Percentiles rank a stretch among this genome's conserved stretches.
Conservation (phyloP, 345 rosid species). For the Syzygium grande region DNA sequence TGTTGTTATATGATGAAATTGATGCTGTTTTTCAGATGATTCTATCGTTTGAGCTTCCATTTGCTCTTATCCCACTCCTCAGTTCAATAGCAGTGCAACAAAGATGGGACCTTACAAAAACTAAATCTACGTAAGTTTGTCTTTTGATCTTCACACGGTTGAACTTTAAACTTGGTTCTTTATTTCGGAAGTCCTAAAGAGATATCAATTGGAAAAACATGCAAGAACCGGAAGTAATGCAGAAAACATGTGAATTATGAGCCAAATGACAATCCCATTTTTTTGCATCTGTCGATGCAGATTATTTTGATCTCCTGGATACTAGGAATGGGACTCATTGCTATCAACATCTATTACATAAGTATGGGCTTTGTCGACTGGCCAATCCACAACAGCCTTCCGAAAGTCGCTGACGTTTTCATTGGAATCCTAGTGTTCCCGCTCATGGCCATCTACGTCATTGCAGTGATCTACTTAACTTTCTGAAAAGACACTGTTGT, state of each 20-base stretch:
- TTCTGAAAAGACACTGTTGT: constrained; percentile 37
- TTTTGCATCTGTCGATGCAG: constrained; percentile 11
- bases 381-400: constrained; percentile 2
- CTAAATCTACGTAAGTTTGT: constrained; percentile 10
- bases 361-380: constrained; percentile 43
- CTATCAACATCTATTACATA: constrained; percentile 52
- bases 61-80: constrained; percentile 61
- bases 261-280: neutral
- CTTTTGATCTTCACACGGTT: neutral
- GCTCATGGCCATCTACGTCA: no score
- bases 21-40: constrained; percentile 40
- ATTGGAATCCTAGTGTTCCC: no score
- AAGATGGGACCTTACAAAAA: constrained; percentile 75
- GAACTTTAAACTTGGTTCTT: neutral
- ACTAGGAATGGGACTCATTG: constrained; percentile 39
- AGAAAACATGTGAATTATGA: neutral
- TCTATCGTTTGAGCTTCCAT: constrained; percentile 68
- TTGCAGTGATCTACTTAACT: no score
- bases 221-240: neutral
- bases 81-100: constrained; percentile 51
- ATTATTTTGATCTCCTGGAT: constrained; percentile 48
- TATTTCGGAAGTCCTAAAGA: neutral
- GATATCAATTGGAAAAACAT: neutral
- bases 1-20: neutral
- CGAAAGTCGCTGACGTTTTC: no score